Evolutionary conservation across 305 asterid genomes (phyloP).

Genomic region (Fraxinus nigra): DNA sequence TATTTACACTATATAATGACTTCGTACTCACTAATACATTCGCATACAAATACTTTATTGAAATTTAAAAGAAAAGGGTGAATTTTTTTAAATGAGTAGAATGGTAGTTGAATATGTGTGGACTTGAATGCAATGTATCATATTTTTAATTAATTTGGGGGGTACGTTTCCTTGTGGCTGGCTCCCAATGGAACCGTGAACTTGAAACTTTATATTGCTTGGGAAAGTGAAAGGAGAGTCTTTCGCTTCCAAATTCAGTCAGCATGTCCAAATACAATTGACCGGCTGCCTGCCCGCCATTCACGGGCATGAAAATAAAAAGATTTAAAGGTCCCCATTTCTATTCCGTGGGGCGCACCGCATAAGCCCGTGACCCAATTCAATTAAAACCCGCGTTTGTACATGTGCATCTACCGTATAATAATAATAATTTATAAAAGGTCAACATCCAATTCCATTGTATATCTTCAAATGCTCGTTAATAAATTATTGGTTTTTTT

Average conservation of each 20-base stretch:
- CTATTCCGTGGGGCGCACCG: constrained; percentile 3
- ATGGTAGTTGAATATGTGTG: neutral
- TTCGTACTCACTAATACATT: neutral
- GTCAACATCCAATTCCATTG: neutral
- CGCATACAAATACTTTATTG: neutral
- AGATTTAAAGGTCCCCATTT: neutral
- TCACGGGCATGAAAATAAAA: neutral
- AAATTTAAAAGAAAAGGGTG: neutral
- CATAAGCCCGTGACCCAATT: neutral
- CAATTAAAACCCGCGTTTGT: neutral
- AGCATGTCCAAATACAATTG: neutral
- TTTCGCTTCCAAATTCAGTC: constrained; percentile 2
- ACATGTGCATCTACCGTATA: neutral
- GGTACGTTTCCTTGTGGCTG: neutral
- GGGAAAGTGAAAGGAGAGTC: constrained; percentile 1
- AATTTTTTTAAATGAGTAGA: neutral
- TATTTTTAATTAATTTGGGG: neutral
- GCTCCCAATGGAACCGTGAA: neutral
- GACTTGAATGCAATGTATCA: neutral
- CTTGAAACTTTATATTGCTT: neutral
- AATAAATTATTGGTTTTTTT: too few relatives aligned
- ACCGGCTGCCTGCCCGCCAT: constrained; percentile 2
- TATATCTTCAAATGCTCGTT: neutral
- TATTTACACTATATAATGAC: neutral
- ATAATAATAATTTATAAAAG: neutral